Percentiles rank a stretch among this genome's conserved stretches.
Evolutionary conservation across 257 asterid species (phyloP).

Genomic region (Plantago elongata): DNA sequence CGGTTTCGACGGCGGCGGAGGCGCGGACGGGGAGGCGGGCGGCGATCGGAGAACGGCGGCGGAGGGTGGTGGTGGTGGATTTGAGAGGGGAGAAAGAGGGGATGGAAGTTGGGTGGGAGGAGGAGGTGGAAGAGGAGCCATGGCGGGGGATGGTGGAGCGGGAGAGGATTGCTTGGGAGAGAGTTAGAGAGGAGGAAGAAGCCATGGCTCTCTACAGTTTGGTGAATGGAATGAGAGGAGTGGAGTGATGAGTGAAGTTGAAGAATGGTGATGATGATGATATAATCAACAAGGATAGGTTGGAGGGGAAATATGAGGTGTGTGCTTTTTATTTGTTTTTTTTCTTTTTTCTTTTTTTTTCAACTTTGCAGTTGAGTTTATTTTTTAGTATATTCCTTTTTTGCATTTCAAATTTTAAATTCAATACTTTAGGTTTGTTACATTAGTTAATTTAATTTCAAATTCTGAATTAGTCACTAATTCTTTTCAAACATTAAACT

Average conservation of each 20-base stretch:
- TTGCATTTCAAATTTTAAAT: too few species aligned
- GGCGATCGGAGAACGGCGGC: slow-evolving; percentile 20
- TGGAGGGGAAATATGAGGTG: slow-evolving; percentile 20
- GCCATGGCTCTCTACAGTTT: slow-evolving; percentile 66
- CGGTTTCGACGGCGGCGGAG: slow-evolving; percentile 65
- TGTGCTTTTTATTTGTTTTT: slow-evolving; percentile 3
- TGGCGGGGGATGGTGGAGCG: slow-evolving; percentile 63
- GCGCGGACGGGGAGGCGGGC: slow-evolving; percentile 37
- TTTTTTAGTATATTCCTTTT: not conserved
- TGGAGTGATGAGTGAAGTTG: slow-evolving; percentile 12
- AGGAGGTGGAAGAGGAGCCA: slow-evolving; percentile 31
- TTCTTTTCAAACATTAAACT: too few species aligned
- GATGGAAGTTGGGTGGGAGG: slow-evolving; percentile 23
- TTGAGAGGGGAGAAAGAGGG: slow-evolving; percentile 64
- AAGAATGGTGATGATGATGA: slow-evolving; percentile 2
- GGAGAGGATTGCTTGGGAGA: slow-evolving; percentile 82
- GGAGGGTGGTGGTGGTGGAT: slow-evolving; percentile 36
- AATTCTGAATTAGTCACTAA: too few species aligned
- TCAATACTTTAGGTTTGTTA: not conserved
- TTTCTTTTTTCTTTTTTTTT: not conserved
- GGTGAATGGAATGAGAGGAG: slow-evolving; percentile 12
- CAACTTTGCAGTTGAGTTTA: not conserved
- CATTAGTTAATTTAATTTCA: not conserved
- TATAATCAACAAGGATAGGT: slow-evolving; percentile 4
- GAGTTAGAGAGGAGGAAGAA: slow-evolving; percentile 77